Evolutionary conservation across 1,139 yeast genomes (phyloP), one percentile per base, ranked within the genome.

Genomic region (Yamadazyma taylorii): DNA sequence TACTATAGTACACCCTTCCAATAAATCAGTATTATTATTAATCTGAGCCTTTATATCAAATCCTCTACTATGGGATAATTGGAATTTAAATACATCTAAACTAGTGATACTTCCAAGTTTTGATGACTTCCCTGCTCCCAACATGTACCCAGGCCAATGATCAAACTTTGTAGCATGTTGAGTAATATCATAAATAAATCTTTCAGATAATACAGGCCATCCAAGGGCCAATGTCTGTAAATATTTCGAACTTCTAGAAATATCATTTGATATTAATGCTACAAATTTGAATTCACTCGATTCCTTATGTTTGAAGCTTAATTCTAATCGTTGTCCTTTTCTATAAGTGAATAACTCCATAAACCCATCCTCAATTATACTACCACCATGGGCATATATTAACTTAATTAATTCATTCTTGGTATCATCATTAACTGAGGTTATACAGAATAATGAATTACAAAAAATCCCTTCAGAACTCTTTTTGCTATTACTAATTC

Each of bases 161-260:
- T 51, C 45, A 3, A 65, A 52, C 12, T 42, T 37, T 0, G 40
- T 25, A 0, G 45, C 38, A 28, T 58, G 55, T 4, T 12, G 12
- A 1, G 76, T 50, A 39, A 85, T 73, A 44, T 81, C 84, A n/a
- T 61, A 58, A 8, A 90, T 66, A 48, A 75, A 89, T 11, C 63
- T 57, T 43, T 75, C 74, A 3, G 87, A 79, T 23, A 90, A 53
- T 14, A 88, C 75, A 1, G 97, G 97, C 95, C 96, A 88, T 2
- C 95, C 94, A 30, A 89, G 57, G 0, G 95, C 88, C n/a, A 89
- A 61, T 0, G 86, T 80, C 53, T 88, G 95, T n/a, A 89, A 58
- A 53, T 85, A 90, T 53, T 88, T 88, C 15, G 83, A 74, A 38
- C 88, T 85, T 30, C 95, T 68, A 24, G 78, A 69, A 46, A 72